These are phyloP conservation scores for Chaetomium sp. DNA, from an alignment of 2,329 filamentous ascomycete genomes.

Conservation along the genomic window DNA sequence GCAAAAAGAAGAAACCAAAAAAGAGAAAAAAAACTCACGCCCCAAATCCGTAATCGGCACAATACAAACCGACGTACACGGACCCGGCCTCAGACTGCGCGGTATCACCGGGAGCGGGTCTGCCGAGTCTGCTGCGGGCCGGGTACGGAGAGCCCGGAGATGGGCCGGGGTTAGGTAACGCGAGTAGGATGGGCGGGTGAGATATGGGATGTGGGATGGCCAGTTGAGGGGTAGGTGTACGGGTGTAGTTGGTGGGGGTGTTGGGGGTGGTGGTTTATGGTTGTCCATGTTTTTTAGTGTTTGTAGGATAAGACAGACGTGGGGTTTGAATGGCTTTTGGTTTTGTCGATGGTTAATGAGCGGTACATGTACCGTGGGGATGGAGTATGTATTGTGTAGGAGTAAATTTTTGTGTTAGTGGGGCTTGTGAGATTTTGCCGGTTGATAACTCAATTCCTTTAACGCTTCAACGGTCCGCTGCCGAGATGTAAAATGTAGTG, in stretches of 20 bases:
- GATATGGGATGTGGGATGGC: conserved; percentile 48
- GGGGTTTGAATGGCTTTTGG: neutral
- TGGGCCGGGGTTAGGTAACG: conserved; percentile 39
- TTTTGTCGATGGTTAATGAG: too few relatives aligned
- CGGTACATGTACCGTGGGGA: too few relatives aligned
- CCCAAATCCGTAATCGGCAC: conserved; percentile 41
- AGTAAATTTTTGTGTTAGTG: too few relatives aligned
- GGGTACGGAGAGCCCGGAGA: conserved; percentile 32
- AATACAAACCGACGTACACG: conserved; percentile 48
- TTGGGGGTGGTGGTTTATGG: conserved; percentile 1
- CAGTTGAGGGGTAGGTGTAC: conserved; percentile 46
- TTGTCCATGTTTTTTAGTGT: neutral
- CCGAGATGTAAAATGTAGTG: too few relatives aligned
- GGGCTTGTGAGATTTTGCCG: too few relatives aligned
- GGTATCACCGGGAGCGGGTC: conserved; percentile 29
- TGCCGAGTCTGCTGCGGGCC: conserved; percentile 18
- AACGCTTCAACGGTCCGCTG: too few relatives aligned
- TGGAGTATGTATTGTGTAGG: neutral
- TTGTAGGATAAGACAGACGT: neutral
- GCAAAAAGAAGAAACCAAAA: neutral
- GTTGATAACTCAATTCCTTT: too few relatives aligned
- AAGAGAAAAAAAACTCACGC: conserved; percentile 24
- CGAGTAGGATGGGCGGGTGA: conserved; percentile 44
- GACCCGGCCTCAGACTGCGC: conserved; percentile 33
- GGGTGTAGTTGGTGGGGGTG: neutral